These are phyloP conservation scores for Monascus ruber DNA, from an alignment of 2,329 filamentous ascomycete genomes.

Conservation along the genomic window DNA sequence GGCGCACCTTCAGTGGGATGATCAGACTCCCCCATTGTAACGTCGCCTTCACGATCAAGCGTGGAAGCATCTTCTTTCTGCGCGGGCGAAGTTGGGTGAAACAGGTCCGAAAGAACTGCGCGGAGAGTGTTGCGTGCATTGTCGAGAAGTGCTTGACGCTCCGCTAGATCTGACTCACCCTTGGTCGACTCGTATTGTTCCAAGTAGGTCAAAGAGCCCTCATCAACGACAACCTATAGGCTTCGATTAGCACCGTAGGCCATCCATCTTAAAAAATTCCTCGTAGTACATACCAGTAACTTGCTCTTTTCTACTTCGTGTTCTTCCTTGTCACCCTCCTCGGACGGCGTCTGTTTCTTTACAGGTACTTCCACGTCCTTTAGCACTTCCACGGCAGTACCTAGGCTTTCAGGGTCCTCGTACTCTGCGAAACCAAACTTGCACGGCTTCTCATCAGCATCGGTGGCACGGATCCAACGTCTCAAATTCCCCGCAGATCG, in stretches of 20 bases:
- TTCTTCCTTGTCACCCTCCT: conserved; percentile 34
- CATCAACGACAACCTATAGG: conserved; percentile 57
- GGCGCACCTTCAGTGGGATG: conserved; percentile 46
- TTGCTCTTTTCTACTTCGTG: conserved; percentile 54
- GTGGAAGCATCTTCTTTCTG: conserved; percentile 35
- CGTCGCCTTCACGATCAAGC: conserved; percentile 55
- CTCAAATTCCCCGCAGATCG: conserved; percentile 65
- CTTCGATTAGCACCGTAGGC: background rate
- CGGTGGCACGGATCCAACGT: conserved; percentile 70
- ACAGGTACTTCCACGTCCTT: conserved; percentile 70
- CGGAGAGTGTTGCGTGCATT: conserved; percentile 57
- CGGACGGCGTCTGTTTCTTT: conserved; percentile 52
- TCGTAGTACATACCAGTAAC: conserved; percentile 45
- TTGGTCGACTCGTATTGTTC: conserved; percentile 63
- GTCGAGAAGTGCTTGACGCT: conserved; percentile 57
- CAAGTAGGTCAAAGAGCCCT: conserved; percentile 72
- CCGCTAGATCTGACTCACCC: conserved; percentile 50
- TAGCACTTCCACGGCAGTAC: conserved; percentile 73
- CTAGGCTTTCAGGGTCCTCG: conserved; percentile 79
- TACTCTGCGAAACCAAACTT: conserved; percentile 94
- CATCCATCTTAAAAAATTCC: background rate
- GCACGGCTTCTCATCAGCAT: conserved; percentile 69
- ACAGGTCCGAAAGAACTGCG: conserved; percentile 57
- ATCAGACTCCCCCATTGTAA: conserved; percentile 54
- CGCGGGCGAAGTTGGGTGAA: conserved; percentile 49